Conservation (phyloP, 1,139 yeast genomes). For the Blastobotrys ciferrii region DNA sequence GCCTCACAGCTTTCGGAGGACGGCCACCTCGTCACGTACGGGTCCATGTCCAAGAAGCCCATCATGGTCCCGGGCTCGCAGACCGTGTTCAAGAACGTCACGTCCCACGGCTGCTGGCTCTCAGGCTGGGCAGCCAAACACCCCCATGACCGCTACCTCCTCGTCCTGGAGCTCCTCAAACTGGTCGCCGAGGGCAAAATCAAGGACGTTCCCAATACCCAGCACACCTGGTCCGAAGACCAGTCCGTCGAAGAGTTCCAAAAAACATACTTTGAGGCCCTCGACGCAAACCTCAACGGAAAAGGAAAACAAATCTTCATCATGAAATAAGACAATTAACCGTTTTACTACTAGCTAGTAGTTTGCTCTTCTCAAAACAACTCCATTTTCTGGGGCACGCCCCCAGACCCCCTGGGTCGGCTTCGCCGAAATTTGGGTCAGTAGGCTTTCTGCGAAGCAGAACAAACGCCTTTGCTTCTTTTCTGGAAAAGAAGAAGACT, state of each 20-base stretch:
- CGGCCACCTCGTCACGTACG: conserved; percentile 79
- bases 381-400: too few relatives aligned
- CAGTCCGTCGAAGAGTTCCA: conserved; percentile 49
- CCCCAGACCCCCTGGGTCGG: too few relatives aligned
- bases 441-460: too few relatives aligned
- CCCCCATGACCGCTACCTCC: conserved; percentile 57
- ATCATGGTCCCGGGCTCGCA: conserved; percentile 82
- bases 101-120: conserved; percentile 91
- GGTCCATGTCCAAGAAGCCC: conserved; percentile 97
- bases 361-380: too few relatives aligned
- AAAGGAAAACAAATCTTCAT: conserved; percentile 40
- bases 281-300: conserved; percentile 45
- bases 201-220: conserved; percentile 58
- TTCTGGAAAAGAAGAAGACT: too few relatives aligned
- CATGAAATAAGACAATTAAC: background rate
- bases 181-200: conserved; percentile 52
- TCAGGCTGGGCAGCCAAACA: conserved; percentile 50
- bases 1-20: conserved; percentile 75
- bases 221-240: conserved; percentile 44
- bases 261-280: conserved; percentile 51
- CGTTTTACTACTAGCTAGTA: too few relatives aligned
- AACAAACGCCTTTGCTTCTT: too few relatives aligned
- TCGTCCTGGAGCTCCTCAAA: conserved; percentile 59
- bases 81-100: conserved; percentile 83
- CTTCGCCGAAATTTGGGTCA: too few relatives aligned